A percentile compares a stretch with the other conserved stretches of the same genome.
phyloP scores from a whole-genome alignment of 2,329 filamentous ascomycete genomes.

The Colletotrichum sansevieriae region DNA sequence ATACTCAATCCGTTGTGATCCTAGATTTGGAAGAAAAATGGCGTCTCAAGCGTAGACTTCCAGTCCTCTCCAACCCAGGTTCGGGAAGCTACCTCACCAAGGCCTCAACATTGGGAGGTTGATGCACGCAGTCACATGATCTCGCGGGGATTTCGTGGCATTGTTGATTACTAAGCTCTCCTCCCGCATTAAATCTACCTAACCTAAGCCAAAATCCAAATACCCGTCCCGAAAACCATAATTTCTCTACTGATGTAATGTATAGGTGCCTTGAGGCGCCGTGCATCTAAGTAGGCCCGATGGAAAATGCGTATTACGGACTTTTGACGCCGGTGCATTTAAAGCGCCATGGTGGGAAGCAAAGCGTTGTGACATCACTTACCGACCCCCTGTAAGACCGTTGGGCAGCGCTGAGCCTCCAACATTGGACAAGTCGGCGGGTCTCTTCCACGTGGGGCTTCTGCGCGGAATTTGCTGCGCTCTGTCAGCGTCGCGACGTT shows the following conservation, averaged over 20 bases:
- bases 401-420: conserved; percentile 17
- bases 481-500: conserved; percentile 28
- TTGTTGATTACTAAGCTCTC: background rate
- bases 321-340: background rate
- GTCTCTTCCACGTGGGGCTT: conserved; percentile 30
- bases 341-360: background rate
- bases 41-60: no score
- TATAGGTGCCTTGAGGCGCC: no score
- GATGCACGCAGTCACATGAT: conserved; percentile 33
- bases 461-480: conserved; percentile 31
- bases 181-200: no score
- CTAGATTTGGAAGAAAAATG: no score
- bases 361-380: conserved; percentile 31
- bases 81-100: background rate
- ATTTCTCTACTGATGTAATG: no score
- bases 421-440: background rate
- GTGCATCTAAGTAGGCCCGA: no score
- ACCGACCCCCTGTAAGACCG: conserved; percentile 24
- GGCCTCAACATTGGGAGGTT: background rate
- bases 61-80: background rate
- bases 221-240: background rate
- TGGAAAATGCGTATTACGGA: no score
- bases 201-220: background rate
- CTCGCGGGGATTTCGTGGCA: conserved; percentile 27
- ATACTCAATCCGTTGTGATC: no score